Base-by-base conservation (phyloP, 1,139 yeast species). In the Blastobotrys arbuscula region DNA sequence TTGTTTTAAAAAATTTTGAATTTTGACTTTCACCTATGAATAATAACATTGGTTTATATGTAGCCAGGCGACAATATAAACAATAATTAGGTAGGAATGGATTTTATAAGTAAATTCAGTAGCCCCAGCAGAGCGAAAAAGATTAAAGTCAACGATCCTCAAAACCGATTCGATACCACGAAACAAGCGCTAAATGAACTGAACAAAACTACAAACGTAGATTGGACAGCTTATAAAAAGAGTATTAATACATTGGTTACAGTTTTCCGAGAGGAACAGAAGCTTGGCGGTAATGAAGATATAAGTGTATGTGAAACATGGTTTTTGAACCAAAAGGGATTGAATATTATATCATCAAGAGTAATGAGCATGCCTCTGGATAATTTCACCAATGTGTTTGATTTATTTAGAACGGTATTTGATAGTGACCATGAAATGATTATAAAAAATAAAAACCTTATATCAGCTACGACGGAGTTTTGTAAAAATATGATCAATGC, bases 321-420 rank as follows among this genome's bases (percentile, higher is more conserved):
- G 44, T 58, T 57, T 47, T 44, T 58, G 9, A 47, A 50, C 9
- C 52, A 55, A 39, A 47, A 48, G 21, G 55, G 54, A 23, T 45
- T 56, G 13, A 38, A 44, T 9, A 31, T 51, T 16, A 41, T 55
- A n/a, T 52, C 57, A 9, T 39, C 49, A 15, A 50, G 47, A 38
- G 38, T 57, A 26, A 38, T 42, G 35, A 53, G 48, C 13, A 41
- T 50, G 19, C 57, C 59, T 2, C 37, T 37, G 12, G 23, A 33
- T 10, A 2, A 30, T 2, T 36, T n/a, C 36, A 5, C 28, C 23
- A 37, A 28, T 41, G 24, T 55, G 21, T 39, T 54, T 28, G 44
- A 38, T 6, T 46, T 58, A 31, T 42, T 59, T n/a, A 52, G 55
- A 15, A 37, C 42, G 1, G 28, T 58, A 24, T 47, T 56, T 26